These are phyloP conservation scores for Rhypophila decipiens DNA, from an alignment of 495 filamentous ascomycete genomes.

Conservation along the genomic window DNA sequence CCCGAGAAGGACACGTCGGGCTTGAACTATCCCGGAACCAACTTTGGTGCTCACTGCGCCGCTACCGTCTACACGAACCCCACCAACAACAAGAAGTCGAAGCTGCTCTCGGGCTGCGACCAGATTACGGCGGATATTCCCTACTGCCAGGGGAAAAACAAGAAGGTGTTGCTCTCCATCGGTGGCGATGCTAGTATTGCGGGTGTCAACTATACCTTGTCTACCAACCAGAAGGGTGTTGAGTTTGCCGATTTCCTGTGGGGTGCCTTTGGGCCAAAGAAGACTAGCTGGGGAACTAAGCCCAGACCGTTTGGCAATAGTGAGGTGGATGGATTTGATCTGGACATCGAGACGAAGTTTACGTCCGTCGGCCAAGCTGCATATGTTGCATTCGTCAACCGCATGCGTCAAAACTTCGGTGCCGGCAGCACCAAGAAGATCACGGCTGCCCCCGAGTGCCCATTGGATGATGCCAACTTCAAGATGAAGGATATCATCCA, in stretches of 20 bases:
- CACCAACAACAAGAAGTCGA: slow-evolving; percentile 20
- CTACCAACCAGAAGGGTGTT: slow-evolving; percentile 42
- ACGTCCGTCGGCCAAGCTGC: slow-evolving; percentile 16
- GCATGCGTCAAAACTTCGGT: slow-evolving; percentile 44
- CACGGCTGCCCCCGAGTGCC: slow-evolving; percentile 63
- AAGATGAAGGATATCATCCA: slow-evolving; percentile 49
- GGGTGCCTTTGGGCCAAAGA: slow-evolving; percentile 57
- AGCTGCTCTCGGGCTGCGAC: slow-evolving; percentile 36
- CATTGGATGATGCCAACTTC: slow-evolving; percentile 45
- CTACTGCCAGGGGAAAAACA: slow-evolving; percentile 55
- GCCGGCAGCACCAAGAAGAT: slow-evolving; percentile 34
- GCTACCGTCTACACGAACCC: slow-evolving; percentile 22
- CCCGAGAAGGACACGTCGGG: slow-evolving; percentile 28
- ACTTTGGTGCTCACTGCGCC: slow-evolving; percentile 36
- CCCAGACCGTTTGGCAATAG: slow-evolving; percentile 59
- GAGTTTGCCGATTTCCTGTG: slow-evolving; percentile 59
- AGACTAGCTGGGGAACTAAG: slow-evolving; percentile 22
- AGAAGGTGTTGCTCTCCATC: slow-evolving; percentile 60
- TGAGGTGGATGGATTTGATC: slow-evolving; percentile 61
- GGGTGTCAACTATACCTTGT: slow-evolving; percentile 36
- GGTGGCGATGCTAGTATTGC: slow-evolving; percentile 36
- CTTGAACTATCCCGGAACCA: slow-evolving; percentile 30
- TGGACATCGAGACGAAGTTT: slow-evolving; percentile 52
- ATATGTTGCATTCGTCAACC: slow-evolving; percentile 42
- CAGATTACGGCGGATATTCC: slow-evolving; percentile 47